phyloP scores from a whole-genome alignment of 805 yeast species.

The Saccharomycopsis malanga region DNA sequence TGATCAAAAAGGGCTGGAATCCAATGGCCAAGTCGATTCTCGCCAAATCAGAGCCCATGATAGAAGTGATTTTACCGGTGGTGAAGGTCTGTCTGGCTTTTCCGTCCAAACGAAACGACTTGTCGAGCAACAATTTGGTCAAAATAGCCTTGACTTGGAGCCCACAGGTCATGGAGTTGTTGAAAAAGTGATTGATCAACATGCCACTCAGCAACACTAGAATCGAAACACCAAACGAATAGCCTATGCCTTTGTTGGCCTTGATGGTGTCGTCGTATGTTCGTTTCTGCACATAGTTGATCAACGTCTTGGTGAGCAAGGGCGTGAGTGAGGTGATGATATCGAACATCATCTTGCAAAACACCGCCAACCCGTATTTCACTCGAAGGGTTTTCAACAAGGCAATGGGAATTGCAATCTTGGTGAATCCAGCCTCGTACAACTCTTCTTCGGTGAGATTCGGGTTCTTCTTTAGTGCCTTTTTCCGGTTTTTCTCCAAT shows the following conservation, averaged over 20 bases:
- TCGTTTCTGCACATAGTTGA: constrained; percentile 44
- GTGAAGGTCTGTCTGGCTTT: constrained; percentile 48
- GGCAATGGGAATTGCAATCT: constrained; percentile 34
- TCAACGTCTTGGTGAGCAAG: constrained; percentile 45
- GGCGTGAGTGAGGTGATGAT: constrained; percentile 46
- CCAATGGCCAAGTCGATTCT: constrained; percentile 64
- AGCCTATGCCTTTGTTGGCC: constrained; percentile 45
- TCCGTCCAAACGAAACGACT: constrained; percentile 52
- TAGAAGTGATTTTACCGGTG: constrained; percentile 57
- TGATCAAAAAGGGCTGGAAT: constrained; percentile 49
- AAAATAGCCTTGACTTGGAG: constrained; percentile 59
- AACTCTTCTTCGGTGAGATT: constrained; percentile 34
- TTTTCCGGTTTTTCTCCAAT: constrained; percentile 28
- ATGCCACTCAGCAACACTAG: constrained; percentile 37
- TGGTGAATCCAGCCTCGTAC: constrained; percentile 30
- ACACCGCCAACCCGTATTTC: constrained; percentile 36
- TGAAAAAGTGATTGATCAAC: constrained; percentile 44
- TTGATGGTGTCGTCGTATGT: constrained; percentile 33
- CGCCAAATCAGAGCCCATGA: constrained; percentile 71
- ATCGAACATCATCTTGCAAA: constrained; percentile 41
- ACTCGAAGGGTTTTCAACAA: constrained; percentile 43
- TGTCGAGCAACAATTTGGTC: constrained; percentile 58
- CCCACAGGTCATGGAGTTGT: constrained; percentile 50
- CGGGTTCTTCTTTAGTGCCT: constrained; percentile 31
- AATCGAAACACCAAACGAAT: constrained; percentile 45